A percentile compares a stretch with the other conserved stretches of the same genome.
These are phyloP conservation scores for Triticum timopheevii DNA, from an alignment of 176 grass and related monocot genomes.

Conservation along the genomic window DNA sequence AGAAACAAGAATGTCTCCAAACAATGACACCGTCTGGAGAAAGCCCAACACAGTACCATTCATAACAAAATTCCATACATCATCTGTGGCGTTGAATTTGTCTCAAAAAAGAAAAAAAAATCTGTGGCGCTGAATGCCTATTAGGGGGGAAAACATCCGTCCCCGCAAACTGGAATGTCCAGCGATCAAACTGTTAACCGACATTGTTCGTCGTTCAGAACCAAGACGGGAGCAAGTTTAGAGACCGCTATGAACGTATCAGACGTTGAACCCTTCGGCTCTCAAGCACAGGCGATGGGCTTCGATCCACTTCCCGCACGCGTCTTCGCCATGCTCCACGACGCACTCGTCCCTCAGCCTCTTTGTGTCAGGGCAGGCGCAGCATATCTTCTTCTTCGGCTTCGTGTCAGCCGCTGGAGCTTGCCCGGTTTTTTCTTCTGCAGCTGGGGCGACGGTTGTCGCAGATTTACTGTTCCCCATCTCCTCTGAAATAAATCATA, in stretches of 20 bases:
- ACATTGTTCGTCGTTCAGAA: background rate
- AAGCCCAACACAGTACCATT: background rate
- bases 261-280: conserved; percentile 67
- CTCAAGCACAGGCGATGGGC: conserved; percentile 63
- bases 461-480: conserved; percentile 43
- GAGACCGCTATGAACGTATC: background rate
- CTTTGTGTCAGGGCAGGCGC: conserved; percentile 69
- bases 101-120: no score
- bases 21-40: background rate
- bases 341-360: conserved; percentile 75
- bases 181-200: background rate
- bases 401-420: conserved; percentile 40
- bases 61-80: background rate
- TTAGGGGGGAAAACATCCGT: background rate
- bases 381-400: conserved; percentile 96
- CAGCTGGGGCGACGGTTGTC: background rate
- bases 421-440: background rate
- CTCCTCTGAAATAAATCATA: conserved; percentile 22
- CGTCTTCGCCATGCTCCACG: conserved; percentile 66
- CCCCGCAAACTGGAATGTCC: conserved; percentile 11
- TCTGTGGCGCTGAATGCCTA: background rate
- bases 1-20: background rate
- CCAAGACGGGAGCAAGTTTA: no score
- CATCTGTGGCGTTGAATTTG: background rate
- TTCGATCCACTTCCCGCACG: conserved; percentile 80